A percentile compares a stretch with the other conserved stretches of the same genome.
phyloP scores from a whole-genome alignment of 2,329 filamentous ascomycete species.

The Lachnellula suecica region DNA sequence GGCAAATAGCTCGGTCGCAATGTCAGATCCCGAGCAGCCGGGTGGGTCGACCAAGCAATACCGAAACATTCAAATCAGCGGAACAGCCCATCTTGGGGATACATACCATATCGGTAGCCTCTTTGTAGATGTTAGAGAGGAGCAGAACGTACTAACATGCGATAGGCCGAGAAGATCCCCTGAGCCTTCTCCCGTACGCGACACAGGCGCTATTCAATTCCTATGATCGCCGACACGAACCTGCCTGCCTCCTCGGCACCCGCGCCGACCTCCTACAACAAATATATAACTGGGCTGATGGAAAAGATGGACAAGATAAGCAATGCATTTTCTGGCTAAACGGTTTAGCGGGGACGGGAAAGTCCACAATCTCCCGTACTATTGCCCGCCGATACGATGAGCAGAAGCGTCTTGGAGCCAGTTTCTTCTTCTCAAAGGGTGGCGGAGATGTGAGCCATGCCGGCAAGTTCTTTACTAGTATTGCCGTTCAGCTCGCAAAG shows the following conservation, averaged over 20 bases:
- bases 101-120: too few species aligned
- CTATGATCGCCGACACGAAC: slow-evolving; percentile 21
- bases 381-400: slow-evolving; percentile 19
- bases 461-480: slow-evolving; percentile 12
- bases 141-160: too few species aligned
- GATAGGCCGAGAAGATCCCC: too few species aligned
- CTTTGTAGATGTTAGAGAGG: too few species aligned
- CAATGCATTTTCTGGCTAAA: slow-evolving; percentile 34
- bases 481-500: slow-evolving; percentile 9
- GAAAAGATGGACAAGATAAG: slow-evolving; percentile 4
- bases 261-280: slow-evolving; percentile 26
- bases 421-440: slow-evolving; percentile 34
- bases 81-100: too few species aligned
- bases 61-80: too few species aligned
- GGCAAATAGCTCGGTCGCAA: too few species aligned
- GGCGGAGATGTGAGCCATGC: slow-evolving; percentile 15
- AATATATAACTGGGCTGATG: slow-evolving; percentile 22
- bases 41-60: too few species aligned
- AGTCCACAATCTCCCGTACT: slow-evolving; percentile 11
- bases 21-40: too few species aligned
- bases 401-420: slow-evolving; percentile 22
- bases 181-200: slow-evolving; percentile 2
- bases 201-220: slow-evolving; percentile 22
- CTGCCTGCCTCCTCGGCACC: slow-evolving; percentile 25
- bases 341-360: slow-evolving; percentile 29